Evolutionary conservation across 2,329 filamentous ascomycete genomes (phyloP).

Genomic region (Penicillium olsonii): DNA sequence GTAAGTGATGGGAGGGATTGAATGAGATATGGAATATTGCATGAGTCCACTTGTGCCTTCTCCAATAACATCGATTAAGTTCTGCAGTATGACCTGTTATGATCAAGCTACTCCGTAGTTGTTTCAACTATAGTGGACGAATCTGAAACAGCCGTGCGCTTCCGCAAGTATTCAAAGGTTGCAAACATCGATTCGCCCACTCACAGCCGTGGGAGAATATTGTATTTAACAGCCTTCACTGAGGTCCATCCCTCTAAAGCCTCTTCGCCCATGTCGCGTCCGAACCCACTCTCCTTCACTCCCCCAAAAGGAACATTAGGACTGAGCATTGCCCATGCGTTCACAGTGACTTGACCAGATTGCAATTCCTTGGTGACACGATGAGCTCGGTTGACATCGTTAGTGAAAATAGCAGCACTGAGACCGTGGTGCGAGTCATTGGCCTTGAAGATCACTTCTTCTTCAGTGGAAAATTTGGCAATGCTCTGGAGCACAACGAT

Average conservation of each 20-base stretch:
- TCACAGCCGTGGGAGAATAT: slow-evolving; percentile 20
- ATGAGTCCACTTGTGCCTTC: background rate
- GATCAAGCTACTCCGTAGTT: background rate
- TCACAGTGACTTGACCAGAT: slow-evolving; percentile 29
- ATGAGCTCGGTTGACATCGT: slow-evolving; percentile 26
- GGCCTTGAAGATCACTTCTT: slow-evolving; percentile 57
- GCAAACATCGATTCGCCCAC: background rate
- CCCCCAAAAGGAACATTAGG: slow-evolving; percentile 30
- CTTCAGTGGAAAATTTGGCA: slow-evolving; percentile 60
- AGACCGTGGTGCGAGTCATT: slow-evolving; percentile 51
- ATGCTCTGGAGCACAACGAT: slow-evolving; percentile 42
- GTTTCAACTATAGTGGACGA: background rate
- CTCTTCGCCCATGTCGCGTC: slow-evolving; percentile 31
- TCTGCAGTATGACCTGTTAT: background rate
- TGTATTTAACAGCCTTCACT: slow-evolving; percentile 24
- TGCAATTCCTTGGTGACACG: slow-evolving; percentile 24
- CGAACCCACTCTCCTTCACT: slow-evolving; percentile 31
- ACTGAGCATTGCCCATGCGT: slow-evolving; percentile 28
- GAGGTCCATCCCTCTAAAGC: slow-evolving; percentile 27
- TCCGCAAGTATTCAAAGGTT: too few species aligned
- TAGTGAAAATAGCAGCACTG: slow-evolving; percentile 30
- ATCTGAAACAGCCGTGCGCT: background rate
- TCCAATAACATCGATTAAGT: background rate
- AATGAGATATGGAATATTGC: background rate
- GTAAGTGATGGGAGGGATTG: background rate